These are phyloP conservation scores for Leccinum longicurvipes DNA, from an alignment of 768 basidiomycete species.

Conservation along the genomic window DNA sequence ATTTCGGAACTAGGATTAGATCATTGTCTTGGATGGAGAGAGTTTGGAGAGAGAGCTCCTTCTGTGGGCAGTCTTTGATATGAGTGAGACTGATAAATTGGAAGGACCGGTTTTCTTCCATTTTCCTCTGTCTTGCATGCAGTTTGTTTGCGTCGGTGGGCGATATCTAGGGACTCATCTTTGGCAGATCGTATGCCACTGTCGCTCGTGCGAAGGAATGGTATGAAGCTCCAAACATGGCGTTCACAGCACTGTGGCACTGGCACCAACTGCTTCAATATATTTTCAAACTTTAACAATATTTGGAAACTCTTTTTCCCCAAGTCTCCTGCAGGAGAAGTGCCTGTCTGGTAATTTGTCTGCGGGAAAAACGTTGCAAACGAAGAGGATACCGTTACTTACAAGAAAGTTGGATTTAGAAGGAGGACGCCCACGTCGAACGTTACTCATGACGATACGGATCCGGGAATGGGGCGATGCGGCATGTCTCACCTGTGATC, in stretches of 20 bases:
- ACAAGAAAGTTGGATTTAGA: slow-evolving; percentile 2
- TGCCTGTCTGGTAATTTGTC: not conserved
- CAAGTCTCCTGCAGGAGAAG: not conserved
- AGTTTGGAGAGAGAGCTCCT: slow-evolving; percentile 1
- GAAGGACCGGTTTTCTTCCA: not conserved
- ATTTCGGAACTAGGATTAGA: slow-evolving; percentile 3
- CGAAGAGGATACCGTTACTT: not conserved
- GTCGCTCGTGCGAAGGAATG: not conserved
- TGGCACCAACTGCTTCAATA: not conserved
- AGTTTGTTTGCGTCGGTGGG: not conserved
- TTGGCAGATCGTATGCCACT: not conserved
- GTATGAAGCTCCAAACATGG: not conserved
- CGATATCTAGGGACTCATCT: not conserved
- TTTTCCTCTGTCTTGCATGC: not conserved
- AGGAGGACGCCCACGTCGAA: not conserved
- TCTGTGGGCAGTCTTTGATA: slow-evolving; percentile 3
- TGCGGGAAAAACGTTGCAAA: not conserved
- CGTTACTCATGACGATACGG: not conserved
- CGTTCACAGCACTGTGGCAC: not conserved
- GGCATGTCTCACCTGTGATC: slow-evolving; percentile 16
- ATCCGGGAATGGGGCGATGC: slow-evolving; percentile 2
- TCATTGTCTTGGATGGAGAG: slow-evolving; percentile 2
- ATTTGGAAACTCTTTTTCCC: not conserved
- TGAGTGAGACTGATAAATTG: slow-evolving; percentile 6
- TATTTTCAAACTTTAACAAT: not conserved